These are phyloP conservation scores for Pichia sp. DNA, from an alignment of 1,139 yeast species.

Conservation along the genomic window DNA sequence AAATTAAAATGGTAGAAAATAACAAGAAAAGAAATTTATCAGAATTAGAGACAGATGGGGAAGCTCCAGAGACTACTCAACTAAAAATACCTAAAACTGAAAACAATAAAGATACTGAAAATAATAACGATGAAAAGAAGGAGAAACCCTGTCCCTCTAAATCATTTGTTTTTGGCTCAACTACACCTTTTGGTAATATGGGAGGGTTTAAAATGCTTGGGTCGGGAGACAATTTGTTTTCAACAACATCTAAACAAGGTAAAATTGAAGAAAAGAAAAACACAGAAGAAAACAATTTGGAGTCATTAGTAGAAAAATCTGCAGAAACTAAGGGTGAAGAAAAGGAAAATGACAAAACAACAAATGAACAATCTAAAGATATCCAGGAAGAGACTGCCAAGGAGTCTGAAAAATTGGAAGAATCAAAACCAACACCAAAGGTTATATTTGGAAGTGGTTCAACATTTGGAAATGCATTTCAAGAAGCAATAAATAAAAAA, in stretches of 20 bases:
- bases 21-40: background rate
- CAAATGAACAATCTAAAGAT: background rate
- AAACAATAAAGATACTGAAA: background rate
- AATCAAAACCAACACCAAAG: conserved; percentile 15
- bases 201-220: conserved; percentile 31
- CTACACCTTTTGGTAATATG: conserved; percentile 45
- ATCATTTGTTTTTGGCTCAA: conserved; percentile 37
- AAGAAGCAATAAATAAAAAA: conserved; percentile 41
- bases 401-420: background rate
- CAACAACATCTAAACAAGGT: background rate
- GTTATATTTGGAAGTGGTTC: conserved; percentile 53
- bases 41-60: background rate
- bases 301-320: too few species aligned
- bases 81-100: background rate
- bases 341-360: background rate
- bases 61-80: background rate
- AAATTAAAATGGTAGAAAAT: background rate
- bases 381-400: background rate
- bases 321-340: background rate
- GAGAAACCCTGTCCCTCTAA: conserved; percentile 20
- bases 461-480: conserved; percentile 53
- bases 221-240: conserved; percentile 36
- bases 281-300: background rate
- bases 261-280: background rate
- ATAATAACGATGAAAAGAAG: background rate